These are phyloP conservation scores for Brasilioporus rufonigricans DNA, from an alignment of 768 basidiomycete species.

Conservation along the genomic window DNA sequence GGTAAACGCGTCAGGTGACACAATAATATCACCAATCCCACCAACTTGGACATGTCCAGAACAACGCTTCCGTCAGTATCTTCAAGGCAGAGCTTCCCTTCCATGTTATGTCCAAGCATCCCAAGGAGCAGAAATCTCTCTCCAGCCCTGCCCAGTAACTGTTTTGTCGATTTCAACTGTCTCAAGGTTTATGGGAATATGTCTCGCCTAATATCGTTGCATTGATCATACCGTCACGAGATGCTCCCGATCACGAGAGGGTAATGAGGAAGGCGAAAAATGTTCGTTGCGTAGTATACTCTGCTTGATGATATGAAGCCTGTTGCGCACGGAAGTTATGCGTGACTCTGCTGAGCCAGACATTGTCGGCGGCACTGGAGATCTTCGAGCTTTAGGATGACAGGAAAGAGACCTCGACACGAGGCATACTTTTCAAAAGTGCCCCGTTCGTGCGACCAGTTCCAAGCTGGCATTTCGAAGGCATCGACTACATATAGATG, in stretches of 20 bases:
- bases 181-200: conserved; percentile 17
- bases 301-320: conserved; percentile 89
- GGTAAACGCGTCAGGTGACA: conserved; percentile 13
- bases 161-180: conserved; percentile 93
- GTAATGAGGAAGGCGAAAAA: conserved; percentile 93
- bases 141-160: conserved; percentile 86
- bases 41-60: conserved; percentile 85
- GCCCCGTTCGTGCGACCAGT: conserved; percentile 83
- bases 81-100: conserved; percentile 88
- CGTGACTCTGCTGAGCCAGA: conserved; percentile 84
- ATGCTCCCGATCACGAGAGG: conserved; percentile 81
- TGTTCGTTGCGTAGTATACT: conserved; percentile 94
- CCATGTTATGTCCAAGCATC: conserved; percentile 86
- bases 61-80: conserved; percentile 90
- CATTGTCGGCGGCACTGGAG: conserved; percentile 55
- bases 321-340: conserved; percentile 74
- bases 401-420: background rate
- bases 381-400: conserved; percentile 31
- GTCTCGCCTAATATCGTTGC: conserved; percentile 9
- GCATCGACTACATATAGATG: conserved; percentile 85
- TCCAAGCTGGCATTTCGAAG: conserved; percentile 94
- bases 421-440: conserved; percentile 79
- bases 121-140: conserved; percentile 92
- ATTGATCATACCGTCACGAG: conserved; percentile 73
- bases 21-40: conserved; percentile 29